Percentiles rank a stretch among this genome's conserved stretches.
phyloP scores from a whole-genome alignment of 805 yeast species.

The Metschnikowia sp. region DNA sequence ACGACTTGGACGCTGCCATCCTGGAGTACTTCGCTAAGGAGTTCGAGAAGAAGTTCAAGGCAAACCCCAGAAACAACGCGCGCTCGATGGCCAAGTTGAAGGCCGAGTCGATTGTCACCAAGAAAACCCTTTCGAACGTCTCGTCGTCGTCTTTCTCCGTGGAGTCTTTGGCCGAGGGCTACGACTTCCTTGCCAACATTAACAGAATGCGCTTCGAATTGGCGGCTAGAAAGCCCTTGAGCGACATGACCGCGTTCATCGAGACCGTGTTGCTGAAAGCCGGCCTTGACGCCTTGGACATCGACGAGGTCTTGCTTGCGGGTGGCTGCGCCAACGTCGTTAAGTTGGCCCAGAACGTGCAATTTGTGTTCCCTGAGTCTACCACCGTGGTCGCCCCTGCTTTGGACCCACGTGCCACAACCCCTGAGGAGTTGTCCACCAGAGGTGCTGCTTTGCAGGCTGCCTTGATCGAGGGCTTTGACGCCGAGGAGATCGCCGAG shows the following conservation, averaged over 20 bases:
- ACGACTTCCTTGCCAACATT: slow-evolving; percentile 87
- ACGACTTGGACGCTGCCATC: slow-evolving; percentile 73
- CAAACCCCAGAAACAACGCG: slow-evolving; percentile 75
- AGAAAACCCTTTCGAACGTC: slow-evolving; percentile 90
- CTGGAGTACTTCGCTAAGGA: slow-evolving; percentile 87
- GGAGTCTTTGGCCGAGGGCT: slow-evolving; percentile 91
- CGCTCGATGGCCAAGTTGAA: slow-evolving; percentile 87
- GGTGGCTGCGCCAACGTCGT: slow-evolving; percentile 96
- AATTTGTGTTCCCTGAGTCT: slow-evolving; percentile 75
- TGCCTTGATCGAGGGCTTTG: slow-evolving; percentile 75
- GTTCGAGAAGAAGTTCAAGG: slow-evolving; percentile 82
- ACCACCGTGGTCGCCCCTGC: slow-evolving; percentile 71
- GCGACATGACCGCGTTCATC: slow-evolving; percentile 73
- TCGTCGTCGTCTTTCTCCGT: slow-evolving; percentile 86
- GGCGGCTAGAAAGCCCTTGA: slow-evolving; percentile 72
- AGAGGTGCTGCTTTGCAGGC: slow-evolving; percentile 98
- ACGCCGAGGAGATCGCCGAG: slow-evolving; percentile 76
- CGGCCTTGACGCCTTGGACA: slow-evolving; percentile 74
- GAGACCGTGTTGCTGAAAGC: slow-evolving; percentile 77
- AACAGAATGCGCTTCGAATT: slow-evolving; percentile 94
- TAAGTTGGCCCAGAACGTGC: slow-evolving; percentile 75
- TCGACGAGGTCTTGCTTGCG: slow-evolving; percentile 85
- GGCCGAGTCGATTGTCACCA: slow-evolving; percentile 77
- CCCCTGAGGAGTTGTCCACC: slow-evolving; percentile 86
- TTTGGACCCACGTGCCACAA: slow-evolving; percentile 68